Evolutionary conservation across 495 filamentous ascomycete species (phyloP).

Genomic region (Usnea hakonensis): DNA sequence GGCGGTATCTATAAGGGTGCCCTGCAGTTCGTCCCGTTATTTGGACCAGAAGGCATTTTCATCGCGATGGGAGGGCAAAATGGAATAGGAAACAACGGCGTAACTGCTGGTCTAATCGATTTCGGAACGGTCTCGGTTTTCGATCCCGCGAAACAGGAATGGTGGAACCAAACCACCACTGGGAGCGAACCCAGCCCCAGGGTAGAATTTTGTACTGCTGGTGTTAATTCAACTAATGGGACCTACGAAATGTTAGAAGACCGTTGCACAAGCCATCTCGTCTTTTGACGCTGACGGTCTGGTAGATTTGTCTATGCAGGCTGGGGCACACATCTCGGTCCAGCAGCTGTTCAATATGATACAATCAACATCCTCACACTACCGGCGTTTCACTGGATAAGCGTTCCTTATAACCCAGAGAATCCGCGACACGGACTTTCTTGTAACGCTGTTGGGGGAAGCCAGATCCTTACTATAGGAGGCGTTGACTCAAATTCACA

Average conservation of each 20-base stretch:
- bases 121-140: slow-evolving; percentile 17
- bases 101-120: neutral
- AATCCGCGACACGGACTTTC: slow-evolving; percentile 16
- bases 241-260: slow-evolving; percentile 20
- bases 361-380: slow-evolving; percentile 33
- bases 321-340: slow-evolving; percentile 10
- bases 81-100: neutral
- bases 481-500: slow-evolving; percentile 16
- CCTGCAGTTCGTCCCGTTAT: slow-evolving; percentile 22
- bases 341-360: slow-evolving; percentile 13
- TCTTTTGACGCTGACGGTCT: neutral
- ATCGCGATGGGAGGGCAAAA: slow-evolving; percentile 17
- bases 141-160: slow-evolving; percentile 14
- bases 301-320: slow-evolving; percentile 20
- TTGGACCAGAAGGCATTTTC: slow-evolving; percentile 19
- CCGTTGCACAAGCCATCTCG: too few species aligned
- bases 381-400: slow-evolving; percentile 41
- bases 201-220: slow-evolving; percentile 16
- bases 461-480: slow-evolving; percentile 22
- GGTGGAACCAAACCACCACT: slow-evolving; percentile 24
- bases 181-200: slow-evolving; percentile 15
- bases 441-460: slow-evolving; percentile 20
- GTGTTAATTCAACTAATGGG: slow-evolving; percentile 13
- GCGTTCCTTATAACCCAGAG: slow-evolving; percentile 21
- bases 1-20: slow-evolving; percentile 2